Base-by-base conservation (phyloP, 768 basidiomycete genomes). In the Tricholoma hemisulphureum region DNA sequence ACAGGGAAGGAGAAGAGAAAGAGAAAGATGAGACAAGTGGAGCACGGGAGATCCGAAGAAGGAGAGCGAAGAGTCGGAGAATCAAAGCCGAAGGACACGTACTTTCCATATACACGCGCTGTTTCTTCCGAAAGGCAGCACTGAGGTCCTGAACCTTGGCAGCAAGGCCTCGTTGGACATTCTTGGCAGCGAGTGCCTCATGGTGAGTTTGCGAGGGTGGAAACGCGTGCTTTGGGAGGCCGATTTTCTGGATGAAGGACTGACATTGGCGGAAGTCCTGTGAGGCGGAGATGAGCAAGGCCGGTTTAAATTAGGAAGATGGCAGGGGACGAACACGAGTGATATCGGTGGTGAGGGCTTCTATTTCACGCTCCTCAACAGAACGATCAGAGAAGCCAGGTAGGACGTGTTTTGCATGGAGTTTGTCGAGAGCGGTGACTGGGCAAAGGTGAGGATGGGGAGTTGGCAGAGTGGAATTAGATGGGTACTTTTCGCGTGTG, bases 81-180 rank as follows among this genome's bases (percentile, higher is more conserved):
- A 64, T 16, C 26, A 31, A 26, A 35, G 39, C 53, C 9, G 46
- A 29, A 28, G 13, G 14, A 62, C 55, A 82, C 95, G 74, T 70
- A 96, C 97, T 95, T 75, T 97, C 91, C 91, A 99, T 91, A 73
- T 98, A 98, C 29, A 96, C 91, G 58, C 93, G 87, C 74, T 99
- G 97, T 77, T 96, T 98, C 80, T 97, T 98, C 61, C 97, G 85
- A 70, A 99, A 98, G 11, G 86, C 79, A 20, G 88, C 89, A 65
- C 93, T 95, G 53, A 95, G 80, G 65, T 94, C 93, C 76, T 98
- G 97, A 11, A 98, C 85, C 71, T 94, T 94, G 34, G 91, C 93
- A n/a, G 97, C 97, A 53, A 99, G 84, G 20, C 88, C 95, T 39
- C 94, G 85, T 72, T 98, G 97, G 20, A 98, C 92, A 70, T 99